These are phyloP conservation scores for Septoria linicola DNA, from an alignment of 2,329 filamentous ascomycete species.

Conservation along the genomic window DNA sequence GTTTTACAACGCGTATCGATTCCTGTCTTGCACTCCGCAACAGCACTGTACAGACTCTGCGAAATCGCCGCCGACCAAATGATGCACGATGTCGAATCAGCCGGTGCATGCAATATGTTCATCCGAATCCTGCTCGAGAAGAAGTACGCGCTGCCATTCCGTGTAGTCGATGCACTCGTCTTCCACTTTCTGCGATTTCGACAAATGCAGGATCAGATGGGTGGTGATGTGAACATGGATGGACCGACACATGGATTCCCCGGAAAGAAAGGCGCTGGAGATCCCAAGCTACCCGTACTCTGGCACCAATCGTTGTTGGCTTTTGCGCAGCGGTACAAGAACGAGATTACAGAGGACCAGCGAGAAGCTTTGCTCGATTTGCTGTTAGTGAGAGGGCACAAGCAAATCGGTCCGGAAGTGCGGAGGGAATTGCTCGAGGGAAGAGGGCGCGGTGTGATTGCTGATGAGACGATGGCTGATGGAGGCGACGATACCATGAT, in stretches of 20 bases:
- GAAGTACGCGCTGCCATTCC: constrained; percentile 92
- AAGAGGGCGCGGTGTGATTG: constrained; percentile 73
- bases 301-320: constrained; percentile 94
- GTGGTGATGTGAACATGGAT: constrained; percentile 57
- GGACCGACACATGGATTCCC: constrained; percentile 37
- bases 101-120: constrained; percentile 91
- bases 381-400: constrained; percentile 79
- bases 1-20: constrained; percentile 83
- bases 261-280: constrained; percentile 47
- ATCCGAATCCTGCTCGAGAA: constrained; percentile 92
- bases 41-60: constrained; percentile 85
- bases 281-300: constrained; percentile 71
- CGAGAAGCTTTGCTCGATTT: constrained; percentile 87
- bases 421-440: constrained; percentile 84
- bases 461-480: constrained; percentile 57
- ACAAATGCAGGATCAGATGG: constrained; percentile 61
- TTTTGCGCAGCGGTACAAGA: constrained; percentile 91
- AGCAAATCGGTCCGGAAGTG: constrained; percentile 86
- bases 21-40: constrained; percentile 87
- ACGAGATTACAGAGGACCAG: constrained; percentile 95
- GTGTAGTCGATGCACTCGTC: constrained; percentile 89
- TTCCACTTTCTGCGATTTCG: constrained; percentile 95
- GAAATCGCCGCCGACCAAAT: constrained; percentile 93
- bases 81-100: constrained; percentile 76
- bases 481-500: constrained; percentile 91